These are phyloP conservation scores for Arabidopsis thaliana DNA, from an alignment of 345 rosid species.

Conservation along the genomic window DNA sequence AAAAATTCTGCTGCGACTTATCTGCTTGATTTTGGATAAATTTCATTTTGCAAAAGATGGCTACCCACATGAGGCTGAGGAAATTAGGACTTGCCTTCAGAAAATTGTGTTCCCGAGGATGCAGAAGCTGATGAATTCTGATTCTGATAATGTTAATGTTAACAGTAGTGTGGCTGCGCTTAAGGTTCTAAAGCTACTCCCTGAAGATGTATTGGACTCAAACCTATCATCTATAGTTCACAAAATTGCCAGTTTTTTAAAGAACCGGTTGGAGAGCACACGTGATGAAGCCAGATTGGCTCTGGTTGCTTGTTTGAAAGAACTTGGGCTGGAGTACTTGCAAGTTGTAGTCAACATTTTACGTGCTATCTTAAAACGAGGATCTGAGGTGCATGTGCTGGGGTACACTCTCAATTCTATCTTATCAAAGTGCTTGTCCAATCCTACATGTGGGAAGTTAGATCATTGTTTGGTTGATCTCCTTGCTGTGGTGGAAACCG, in stretches of 20 bases:
- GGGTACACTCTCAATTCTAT: slow-evolving; percentile 77
- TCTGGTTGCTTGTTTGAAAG: slow-evolving; percentile 87
- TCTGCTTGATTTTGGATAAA: slow-evolving; percentile 76
- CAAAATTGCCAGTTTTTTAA: slow-evolving; percentile 68
- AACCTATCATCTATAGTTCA: slow-evolving; percentile 80
- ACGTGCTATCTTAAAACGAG: slow-evolving; percentile 74
- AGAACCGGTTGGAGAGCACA: slow-evolving; percentile 65
- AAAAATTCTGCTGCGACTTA: slow-evolving; percentile 67
- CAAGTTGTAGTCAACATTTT: slow-evolving; percentile 64
- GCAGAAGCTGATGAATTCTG: slow-evolving; percentile 64
- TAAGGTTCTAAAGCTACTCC: slow-evolving; percentile 90
- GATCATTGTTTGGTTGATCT: slow-evolving; percentile 89
- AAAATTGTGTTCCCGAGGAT: slow-evolving; percentile 73
- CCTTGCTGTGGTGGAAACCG: slow-evolving; percentile 68
- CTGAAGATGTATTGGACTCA: slow-evolving; percentile 72
- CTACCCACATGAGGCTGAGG: slow-evolving; percentile 51
- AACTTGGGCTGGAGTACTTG: slow-evolving; percentile 84
- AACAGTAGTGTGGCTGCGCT: slow-evolving; percentile 68
- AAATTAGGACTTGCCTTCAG: slow-evolving; percentile 63
- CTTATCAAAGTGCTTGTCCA: slow-evolving; percentile 58
- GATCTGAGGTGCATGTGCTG: slow-evolving; percentile 85
- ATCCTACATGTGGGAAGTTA: slow-evolving; percentile 57
- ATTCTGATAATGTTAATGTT: slow-evolving; percentile 71
- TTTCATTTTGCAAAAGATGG: slow-evolving; percentile 62
- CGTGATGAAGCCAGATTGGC: slow-evolving; percentile 88